Evolutionary conservation across 2,329 filamentous ascomycete species (phyloP).

Genomic region (Microdochium trichocladiopsis): DNA sequence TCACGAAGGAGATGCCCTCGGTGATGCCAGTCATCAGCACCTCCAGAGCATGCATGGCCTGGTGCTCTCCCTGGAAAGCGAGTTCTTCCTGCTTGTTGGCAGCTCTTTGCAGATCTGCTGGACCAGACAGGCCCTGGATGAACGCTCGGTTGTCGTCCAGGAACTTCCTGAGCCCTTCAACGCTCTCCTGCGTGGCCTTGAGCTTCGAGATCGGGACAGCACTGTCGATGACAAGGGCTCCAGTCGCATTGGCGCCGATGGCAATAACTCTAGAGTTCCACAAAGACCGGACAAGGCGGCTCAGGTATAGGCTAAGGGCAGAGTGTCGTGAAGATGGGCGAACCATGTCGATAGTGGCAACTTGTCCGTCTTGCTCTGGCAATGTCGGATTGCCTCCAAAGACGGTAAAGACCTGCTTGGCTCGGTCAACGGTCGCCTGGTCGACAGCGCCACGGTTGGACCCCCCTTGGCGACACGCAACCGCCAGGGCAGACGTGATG

Average conservation of each 20-base stretch:
- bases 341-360: slow-evolving; percentile 72
- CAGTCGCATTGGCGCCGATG: slow-evolving; percentile 40
- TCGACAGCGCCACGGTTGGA: slow-evolving; percentile 72
- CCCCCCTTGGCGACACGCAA: slow-evolving; percentile 88
- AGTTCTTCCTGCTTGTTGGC: slow-evolving; percentile 84
- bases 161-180: slow-evolving; percentile 75
- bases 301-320: slow-evolving; percentile 80
- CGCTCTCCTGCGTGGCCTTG: slow-evolving; percentile 67
- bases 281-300: slow-evolving; percentile 77
- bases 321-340: slow-evolving; percentile 83
- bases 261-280: slow-evolving; percentile 77
- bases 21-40: slow-evolving; percentile 84
- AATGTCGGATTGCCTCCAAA: slow-evolving; percentile 83
- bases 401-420: slow-evolving; percentile 83
- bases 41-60: slow-evolving; percentile 80
- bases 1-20: slow-evolving; percentile 92
- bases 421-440: slow-evolving; percentile 77
- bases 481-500: slow-evolving; percentile 82
- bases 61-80: slow-evolving; percentile 87
- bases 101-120: slow-evolving; percentile 73
- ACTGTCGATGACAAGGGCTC: slow-evolving; percentile 57
- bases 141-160: slow-evolving; percentile 81
- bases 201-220: slow-evolving; percentile 64
- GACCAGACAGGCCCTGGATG: slow-evolving; percentile 89
- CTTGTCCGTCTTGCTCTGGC: slow-evolving; percentile 67